Conservation (phyloP, 768 basidiomycete genomes). For the Mycena maculata region DNA sequence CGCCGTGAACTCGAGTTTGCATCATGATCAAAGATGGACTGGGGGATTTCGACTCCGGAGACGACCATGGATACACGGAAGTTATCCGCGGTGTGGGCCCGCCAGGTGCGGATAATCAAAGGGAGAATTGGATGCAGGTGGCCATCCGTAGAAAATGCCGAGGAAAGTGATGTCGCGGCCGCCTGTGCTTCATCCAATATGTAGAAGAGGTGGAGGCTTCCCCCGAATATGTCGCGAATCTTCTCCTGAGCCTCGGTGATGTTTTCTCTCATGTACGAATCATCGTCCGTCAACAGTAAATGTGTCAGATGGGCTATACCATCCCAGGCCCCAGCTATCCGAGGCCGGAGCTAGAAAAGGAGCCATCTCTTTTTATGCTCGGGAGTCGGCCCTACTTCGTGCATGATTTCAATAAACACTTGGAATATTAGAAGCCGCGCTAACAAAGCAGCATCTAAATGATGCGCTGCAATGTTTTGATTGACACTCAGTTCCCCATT, state of each 20-base stretch:
- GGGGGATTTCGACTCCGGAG: neutral
- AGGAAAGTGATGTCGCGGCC: neutral
- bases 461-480: neutral
- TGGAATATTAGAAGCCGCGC: conserved; percentile 9
- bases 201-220: neutral
- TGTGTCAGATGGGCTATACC: neutral
- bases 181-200: neutral
- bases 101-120: neutral
- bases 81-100: neutral
- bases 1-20: neutral
- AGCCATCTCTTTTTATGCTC: neutral
- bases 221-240: neutral
- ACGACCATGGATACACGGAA: conserved; percentile 1
- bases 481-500: neutral
- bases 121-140: neutral
- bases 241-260: neutral
- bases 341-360: neutral
- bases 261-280: neutral
- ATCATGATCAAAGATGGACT: neutral
- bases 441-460: neutral
- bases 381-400: neutral
- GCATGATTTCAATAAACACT: neutral
- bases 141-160: neutral
- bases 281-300: neutral
- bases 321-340: neutral